A percentile compares a stretch with the other conserved stretches of the same genome.
Evolutionary conservation across 768 basidiomycete genomes (phyloP).

Genomic region (Fistulinella prunicolor): DNA sequence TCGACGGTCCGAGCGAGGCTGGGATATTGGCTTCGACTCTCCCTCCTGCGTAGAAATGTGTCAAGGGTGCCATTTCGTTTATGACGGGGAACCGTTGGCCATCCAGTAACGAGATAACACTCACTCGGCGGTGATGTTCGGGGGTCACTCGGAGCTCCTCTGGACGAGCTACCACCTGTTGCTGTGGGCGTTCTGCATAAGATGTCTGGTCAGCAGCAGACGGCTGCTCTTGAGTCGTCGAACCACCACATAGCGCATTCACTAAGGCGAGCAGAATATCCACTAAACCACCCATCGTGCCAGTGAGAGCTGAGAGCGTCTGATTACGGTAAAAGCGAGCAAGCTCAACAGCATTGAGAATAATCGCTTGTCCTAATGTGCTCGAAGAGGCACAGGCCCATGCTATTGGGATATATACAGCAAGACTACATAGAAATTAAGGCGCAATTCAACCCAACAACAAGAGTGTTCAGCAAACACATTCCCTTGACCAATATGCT

Average conservation of each 20-base stretch:
- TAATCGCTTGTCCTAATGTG: no score
- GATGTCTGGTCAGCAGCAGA: conserved; percentile 4
- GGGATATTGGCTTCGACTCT: conserved; percentile 12
- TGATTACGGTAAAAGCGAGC: neutral
- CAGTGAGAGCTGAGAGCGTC: neutral
- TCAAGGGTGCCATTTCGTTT: conserved; percentile 4
- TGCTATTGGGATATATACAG: conserved; percentile 11
- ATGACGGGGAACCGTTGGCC: neutral
- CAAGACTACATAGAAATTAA: conserved; percentile 6
- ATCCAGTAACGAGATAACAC: conserved; percentile 3
- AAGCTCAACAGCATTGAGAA: neutral
- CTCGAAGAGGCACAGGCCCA: neutral
- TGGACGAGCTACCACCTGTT: conserved; percentile 2
- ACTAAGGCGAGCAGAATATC: conserved; percentile 26
- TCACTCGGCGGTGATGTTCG: conserved; percentile 13
- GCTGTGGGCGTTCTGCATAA: conserved; percentile 11
- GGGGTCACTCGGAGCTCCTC: neutral
- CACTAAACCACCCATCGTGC: conserved; percentile 23
- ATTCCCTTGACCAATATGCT: conserved; percentile 27
- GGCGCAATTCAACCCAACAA: conserved; percentile 23
- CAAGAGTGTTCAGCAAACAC: conserved; percentile 18
- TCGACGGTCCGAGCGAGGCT: conserved; percentile 16
- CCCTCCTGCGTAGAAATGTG: conserved; percentile 13
- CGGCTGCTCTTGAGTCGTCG: conserved; percentile 13
- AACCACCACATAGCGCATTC: conserved; percentile 23